phyloP scores from a whole-genome alignment of 2,329 filamentous ascomycete species.

The Calonectria pteridis region DNA sequence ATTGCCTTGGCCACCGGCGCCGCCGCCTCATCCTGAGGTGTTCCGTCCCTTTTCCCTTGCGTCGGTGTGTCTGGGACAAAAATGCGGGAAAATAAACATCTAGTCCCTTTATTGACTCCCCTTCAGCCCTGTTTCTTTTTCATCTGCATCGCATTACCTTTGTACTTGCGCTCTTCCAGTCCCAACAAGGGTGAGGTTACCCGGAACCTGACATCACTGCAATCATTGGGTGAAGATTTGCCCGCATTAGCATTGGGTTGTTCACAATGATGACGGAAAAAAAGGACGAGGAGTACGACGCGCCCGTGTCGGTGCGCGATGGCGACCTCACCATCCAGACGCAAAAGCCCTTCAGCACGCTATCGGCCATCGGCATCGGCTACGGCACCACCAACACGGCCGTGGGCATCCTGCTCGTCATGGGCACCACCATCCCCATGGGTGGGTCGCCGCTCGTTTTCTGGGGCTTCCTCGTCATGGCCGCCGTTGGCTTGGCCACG shows the following conservation, averaged over 20 bases:
- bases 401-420: slow-evolving; percentile 37
- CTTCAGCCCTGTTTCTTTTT: background rate
- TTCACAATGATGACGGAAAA: slow-evolving; percentile 19
- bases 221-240: background rate
- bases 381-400: slow-evolving; percentile 45
- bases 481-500: slow-evolving; percentile 40
- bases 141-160: background rate
- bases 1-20: background rate
- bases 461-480: slow-evolving; percentile 44
- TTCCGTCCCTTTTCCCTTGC: background rate
- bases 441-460: slow-evolving; percentile 42
- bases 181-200: background rate
- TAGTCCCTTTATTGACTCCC: background rate
- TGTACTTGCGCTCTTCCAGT: background rate
- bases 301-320: slow-evolving; percentile 18
- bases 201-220: background rate
- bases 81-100: background rate
- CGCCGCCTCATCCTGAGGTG: too few species aligned
- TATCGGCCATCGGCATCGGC: slow-evolving; percentile 44
- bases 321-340: slow-evolving; percentile 38
- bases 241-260: too few species aligned
- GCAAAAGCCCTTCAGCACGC: slow-evolving; percentile 49
- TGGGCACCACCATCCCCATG: slow-evolving; percentile 38
- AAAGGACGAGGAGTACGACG: background rate
- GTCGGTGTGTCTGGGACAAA: background rate